phyloP scores from a whole-genome alignment of 345 rosid genomes.

The Murraya koenigii region DNA sequence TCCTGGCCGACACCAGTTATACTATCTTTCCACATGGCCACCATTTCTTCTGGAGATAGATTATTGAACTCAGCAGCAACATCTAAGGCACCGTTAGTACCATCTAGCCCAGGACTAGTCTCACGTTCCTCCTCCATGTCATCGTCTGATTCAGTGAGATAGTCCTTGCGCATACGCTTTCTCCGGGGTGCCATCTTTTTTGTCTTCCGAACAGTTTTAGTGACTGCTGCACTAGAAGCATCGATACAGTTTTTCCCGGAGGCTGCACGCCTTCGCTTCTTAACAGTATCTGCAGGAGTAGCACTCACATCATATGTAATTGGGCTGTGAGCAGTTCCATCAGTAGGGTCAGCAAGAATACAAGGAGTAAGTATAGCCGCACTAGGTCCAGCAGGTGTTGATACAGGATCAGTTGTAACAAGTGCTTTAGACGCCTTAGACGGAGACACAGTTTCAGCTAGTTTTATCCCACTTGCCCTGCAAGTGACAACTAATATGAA shows the following conservation, averaged over 20 bases:
- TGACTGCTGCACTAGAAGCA: conserved; percentile 37
- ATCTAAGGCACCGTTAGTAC: conserved; percentile 16
- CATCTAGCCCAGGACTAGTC: conserved; percentile 12
- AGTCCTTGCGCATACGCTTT: conserved; percentile 27
- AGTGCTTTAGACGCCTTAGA: conserved; percentile 26
- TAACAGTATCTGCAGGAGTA: conserved; percentile 72
- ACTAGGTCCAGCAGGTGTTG: conserved; percentile 20
- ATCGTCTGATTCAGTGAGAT: conserved; percentile 28
- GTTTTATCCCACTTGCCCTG: conserved; percentile 49
- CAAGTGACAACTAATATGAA: conserved; percentile 9
- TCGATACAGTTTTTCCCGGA: conserved; percentile 35
- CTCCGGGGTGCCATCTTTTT: conserved; percentile 32
- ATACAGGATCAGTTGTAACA: conserved; percentile 23
- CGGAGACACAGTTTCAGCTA: conserved; percentile 43
- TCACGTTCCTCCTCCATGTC: conserved; percentile 28
- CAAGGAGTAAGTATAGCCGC: conserved; percentile 11
- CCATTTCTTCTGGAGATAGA: conserved; percentile 40
- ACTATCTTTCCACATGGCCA: conserved; percentile 76
- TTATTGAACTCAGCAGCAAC: conserved; percentile 9
- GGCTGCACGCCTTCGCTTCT: conserved; percentile 75
- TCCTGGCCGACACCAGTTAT: conserved; percentile 93
- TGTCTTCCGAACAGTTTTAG: conserved; percentile 31
- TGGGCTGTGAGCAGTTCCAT: conserved; percentile 16
- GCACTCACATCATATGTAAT: conserved; percentile 38
- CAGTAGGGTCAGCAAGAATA: conserved; percentile 17